These are phyloP conservation scores for Macrophomina pseudophaseolina DNA, from an alignment of 2,329 filamentous ascomycete species.

Conservation along the genomic window DNA sequence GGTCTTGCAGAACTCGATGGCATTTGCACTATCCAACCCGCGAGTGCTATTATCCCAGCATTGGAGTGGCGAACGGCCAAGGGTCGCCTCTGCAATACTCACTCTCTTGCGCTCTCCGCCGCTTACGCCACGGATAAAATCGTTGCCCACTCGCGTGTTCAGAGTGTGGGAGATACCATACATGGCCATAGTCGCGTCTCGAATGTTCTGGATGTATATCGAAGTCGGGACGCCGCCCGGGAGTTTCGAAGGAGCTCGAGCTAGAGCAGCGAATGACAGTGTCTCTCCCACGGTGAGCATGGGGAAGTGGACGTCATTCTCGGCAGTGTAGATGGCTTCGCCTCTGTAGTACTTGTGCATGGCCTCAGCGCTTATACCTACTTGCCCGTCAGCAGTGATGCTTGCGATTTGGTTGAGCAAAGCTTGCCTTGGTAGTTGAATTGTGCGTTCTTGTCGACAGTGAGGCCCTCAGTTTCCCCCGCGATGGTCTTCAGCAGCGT, in stretches of 20 bases:
- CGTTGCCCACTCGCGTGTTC: conserved; percentile 72
- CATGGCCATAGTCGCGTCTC: conserved; percentile 72
- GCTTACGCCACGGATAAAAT: conserved; percentile 72
- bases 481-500: no score
- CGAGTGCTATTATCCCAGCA: conserved; percentile 77
- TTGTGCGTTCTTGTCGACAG: no score
- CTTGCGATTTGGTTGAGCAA: no score
- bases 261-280: conserved; percentile 75
- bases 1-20: conserved; percentile 74
- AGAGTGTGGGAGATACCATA: conserved; percentile 71
- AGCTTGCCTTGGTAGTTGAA: no score
- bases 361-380: no score
- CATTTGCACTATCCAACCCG: conserved; percentile 72
- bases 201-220: conserved; percentile 59
- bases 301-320: no score
- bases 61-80: conserved; percentile 62
- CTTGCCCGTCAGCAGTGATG: no score
- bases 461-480: no score
- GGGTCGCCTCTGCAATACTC: conserved; percentile 73
- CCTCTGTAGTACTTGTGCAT: no score
- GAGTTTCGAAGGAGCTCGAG: conserved; percentile 67
- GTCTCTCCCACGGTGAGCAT: conserved; percentile 75
- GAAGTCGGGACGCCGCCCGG: conserved; percentile 60
- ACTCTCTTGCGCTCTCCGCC: conserved; percentile 77
- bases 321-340: no score